Conservation (phyloP, 2,329 filamentous ascomycete species). For the Paracoccidioides lutzii region DNA sequence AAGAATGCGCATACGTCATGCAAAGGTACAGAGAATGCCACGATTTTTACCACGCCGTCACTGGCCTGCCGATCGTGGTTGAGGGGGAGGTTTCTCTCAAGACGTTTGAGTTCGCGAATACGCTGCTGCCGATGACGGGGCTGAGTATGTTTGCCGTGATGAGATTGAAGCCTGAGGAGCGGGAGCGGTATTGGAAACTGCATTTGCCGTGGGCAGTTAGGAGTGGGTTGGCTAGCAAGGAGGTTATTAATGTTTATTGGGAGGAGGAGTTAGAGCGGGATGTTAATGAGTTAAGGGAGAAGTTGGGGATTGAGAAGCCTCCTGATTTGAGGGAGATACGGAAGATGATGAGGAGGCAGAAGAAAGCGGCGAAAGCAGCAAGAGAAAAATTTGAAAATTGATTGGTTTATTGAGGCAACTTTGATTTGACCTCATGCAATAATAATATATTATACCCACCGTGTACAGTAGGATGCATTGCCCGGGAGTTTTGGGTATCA, state of each 20-base stretch:
- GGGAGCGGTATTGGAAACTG: constrained; percentile 49
- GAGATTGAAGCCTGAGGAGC: constrained; percentile 50
- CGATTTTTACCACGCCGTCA: constrained; percentile 94
- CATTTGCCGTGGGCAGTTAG: constrained; percentile 79
- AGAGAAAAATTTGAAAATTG: constrained; percentile 3
- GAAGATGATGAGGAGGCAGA: constrained; percentile 55
- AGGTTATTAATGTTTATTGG: constrained; percentile 95
- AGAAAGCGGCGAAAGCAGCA: constrained; percentile 48
- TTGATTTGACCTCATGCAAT: neutral
- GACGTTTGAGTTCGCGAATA: constrained; percentile 94
- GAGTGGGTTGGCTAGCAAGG: constrained; percentile 63
- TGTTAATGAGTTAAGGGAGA: constrained; percentile 57
- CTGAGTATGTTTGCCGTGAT: constrained; percentile 63
- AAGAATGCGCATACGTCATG: constrained; percentile 96
- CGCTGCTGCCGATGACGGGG: constrained; percentile 86
- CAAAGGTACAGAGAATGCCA: constrained; percentile 95
- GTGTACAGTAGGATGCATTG: neutral
- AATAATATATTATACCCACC: neutral
- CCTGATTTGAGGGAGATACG: constrained; percentile 73
- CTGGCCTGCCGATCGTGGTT: constrained; percentile 76
- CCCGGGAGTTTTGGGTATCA: neutral
- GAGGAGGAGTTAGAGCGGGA: constrained; percentile 83
- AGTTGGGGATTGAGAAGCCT: constrained; percentile 76
- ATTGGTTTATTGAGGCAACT: neutral
- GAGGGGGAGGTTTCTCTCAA: constrained; percentile 97